Percentiles rank a stretch among this genome's conserved stretches.
These are phyloP conservation scores for Gymnopilus junonius DNA, from an alignment of 768 basidiomycete species.

Conservation along the genomic window DNA sequence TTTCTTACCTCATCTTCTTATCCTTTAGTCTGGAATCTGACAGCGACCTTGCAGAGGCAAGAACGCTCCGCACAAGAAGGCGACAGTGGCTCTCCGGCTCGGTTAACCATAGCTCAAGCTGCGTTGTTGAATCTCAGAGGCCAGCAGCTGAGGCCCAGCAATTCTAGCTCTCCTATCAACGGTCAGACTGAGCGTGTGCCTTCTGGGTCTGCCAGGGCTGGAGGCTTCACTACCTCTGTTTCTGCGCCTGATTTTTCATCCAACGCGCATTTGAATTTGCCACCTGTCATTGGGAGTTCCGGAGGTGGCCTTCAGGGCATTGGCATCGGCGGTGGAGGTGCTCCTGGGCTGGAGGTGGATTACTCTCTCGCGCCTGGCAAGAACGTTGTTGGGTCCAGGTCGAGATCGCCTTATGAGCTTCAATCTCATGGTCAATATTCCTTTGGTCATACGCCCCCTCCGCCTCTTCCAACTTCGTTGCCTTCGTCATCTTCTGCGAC, in stretches of 20 bases:
- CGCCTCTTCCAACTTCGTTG: not conserved
- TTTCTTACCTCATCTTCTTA: slow-evolving; percentile 14
- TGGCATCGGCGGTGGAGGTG: slow-evolving; percentile 3
- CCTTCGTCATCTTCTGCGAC: slow-evolving; percentile 21
- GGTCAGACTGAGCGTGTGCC: slow-evolving; percentile 20
- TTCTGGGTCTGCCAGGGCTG: slow-evolving; percentile 6
- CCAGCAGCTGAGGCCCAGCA: slow-evolving; percentile 48
- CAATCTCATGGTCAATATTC: slow-evolving; percentile 22
- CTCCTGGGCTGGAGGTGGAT: slow-evolving; percentile 37
- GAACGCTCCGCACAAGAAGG: slow-evolving; percentile 66
- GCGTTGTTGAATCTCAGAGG: slow-evolving; percentile 77
- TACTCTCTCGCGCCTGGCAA: slow-evolving; percentile 40
- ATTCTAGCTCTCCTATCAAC: slow-evolving; percentile 23
- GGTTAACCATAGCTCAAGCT: slow-evolving; percentile 79
- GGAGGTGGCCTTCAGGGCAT: slow-evolving; percentile 1
- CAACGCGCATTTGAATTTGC: slow-evolving; percentile 19
- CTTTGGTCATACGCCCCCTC: slow-evolving; percentile 5
- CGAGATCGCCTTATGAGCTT: slow-evolving; percentile 22
- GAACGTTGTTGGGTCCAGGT: slow-evolving; percentile 9
- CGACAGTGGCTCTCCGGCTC: slow-evolving; percentile 63
- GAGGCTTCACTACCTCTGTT: slow-evolving; percentile 21
- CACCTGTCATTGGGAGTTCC: slow-evolving; percentile 18
- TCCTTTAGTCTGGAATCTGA: slow-evolving; percentile 1
- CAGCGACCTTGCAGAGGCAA: slow-evolving; percentile 46
- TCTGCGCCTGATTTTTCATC: slow-evolving; percentile 30